A percentile compares a stretch with the other conserved stretches of the same genome.
phyloP scores from a whole-genome alignment of 805 yeast species.

The Monosporozyma unispora region DNA sequence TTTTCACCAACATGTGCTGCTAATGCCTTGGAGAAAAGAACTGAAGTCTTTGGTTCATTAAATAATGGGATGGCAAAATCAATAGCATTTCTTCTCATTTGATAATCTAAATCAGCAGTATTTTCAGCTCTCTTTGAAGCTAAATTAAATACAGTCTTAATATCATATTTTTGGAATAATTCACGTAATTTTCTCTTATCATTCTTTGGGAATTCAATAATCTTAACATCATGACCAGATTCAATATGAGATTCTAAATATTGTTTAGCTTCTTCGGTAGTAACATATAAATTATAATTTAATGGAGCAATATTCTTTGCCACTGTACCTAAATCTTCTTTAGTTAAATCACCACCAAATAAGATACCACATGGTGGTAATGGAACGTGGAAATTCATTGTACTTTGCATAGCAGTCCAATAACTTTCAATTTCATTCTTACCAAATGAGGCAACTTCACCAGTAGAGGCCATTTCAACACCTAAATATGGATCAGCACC shows the following conservation, averaged over 20 bases:
- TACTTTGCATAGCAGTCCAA: constrained; percentile 95
- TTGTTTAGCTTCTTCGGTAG: constrained; percentile 60
- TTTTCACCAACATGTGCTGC: constrained; percentile 53
- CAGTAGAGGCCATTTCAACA: constrained; percentile 98
- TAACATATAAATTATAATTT: constrained; percentile 70
- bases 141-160: constrained; percentile 83
- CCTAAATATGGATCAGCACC: constrained; percentile 99
- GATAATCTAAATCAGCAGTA: constrained; percentile 80
- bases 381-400: constrained; percentile 95
- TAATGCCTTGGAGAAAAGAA: constrained; percentile 77
- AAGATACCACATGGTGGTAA: constrained; percentile 81
- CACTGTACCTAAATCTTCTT: constrained; percentile 62
- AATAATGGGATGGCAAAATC: constrained; percentile 94
- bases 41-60: constrained; percentile 91
- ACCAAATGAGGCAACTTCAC: constrained; percentile 98
- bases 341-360: constrained; percentile 86
- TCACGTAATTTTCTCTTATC: constrained; percentile 92
- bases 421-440: constrained; percentile 77
- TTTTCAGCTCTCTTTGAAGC: constrained; percentile 85
- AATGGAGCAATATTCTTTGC: constrained; percentile 59
- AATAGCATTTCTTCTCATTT: constrained; percentile 98
- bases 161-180: constrained; percentile 78
- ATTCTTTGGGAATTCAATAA: constrained; percentile 83
- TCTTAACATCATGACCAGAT: constrained; percentile 35
- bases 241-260: constrained; percentile 48